Percentiles rank a stretch among this genome's conserved stretches.
Conservation (phyloP, 2,329 filamentous ascomycete species). For the Escovopsis sp. region DNA sequence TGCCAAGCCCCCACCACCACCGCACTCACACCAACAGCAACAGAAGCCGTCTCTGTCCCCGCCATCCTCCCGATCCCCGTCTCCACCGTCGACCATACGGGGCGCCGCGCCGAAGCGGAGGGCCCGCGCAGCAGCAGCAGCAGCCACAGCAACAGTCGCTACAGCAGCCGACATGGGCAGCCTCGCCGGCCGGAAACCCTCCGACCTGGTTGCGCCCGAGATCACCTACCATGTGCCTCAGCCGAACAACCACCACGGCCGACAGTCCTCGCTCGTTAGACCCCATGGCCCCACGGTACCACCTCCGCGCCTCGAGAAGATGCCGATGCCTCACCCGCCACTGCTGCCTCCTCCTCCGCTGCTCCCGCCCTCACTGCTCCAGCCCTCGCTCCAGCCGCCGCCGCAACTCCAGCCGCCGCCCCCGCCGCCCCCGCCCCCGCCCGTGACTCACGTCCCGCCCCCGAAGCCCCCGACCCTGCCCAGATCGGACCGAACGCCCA, state of each 20-base stretch:
- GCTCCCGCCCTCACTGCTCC: too few species aligned
- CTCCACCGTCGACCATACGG: neutral
- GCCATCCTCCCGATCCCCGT: conserved; percentile 1
- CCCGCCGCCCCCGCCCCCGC: conserved; percentile 9
- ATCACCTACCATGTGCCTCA: conserved; percentile 27
- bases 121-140: neutral
- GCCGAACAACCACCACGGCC: conserved; percentile 13
- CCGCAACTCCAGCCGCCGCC: neutral
- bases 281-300: conserved; percentile 20
- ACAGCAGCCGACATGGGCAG: conserved; percentile 11
- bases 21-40: neutral
- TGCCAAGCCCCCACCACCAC: neutral
- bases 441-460: conserved; percentile 19
- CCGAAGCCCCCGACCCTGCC: conserved; percentile 20
- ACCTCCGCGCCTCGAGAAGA: conserved; percentile 16
- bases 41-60: neutral
- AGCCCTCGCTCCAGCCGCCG: conserved; percentile 4
- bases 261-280: conserved; percentile 17
- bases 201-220: conserved; percentile 25
- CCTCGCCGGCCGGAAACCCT: conserved; percentile 13
- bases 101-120: conserved; percentile 1
- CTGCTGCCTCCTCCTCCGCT: neutral
- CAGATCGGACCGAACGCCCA: conserved; percentile 18
- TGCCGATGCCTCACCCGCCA: conserved; percentile 11
- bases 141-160: neutral